Conservation (phyloP, 169 alveolate genomes). For the Pseudocohnilembus persalinus region DNA sequence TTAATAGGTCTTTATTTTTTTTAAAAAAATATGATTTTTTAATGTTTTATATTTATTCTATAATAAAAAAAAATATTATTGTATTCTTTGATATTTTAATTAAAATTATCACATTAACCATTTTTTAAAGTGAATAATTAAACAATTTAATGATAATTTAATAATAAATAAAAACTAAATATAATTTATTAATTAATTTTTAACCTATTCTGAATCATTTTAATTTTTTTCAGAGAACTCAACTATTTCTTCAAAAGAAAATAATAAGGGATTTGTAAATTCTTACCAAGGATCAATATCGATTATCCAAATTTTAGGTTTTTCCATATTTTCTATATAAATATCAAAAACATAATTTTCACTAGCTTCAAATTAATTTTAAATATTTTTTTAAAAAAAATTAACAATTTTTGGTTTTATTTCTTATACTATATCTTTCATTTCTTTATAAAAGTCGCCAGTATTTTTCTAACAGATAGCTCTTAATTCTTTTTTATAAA, state of each 20-base stretch:
- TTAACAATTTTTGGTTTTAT: not conserved
- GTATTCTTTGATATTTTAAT: too few relatives aligned
- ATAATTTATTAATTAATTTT: too few relatives aligned
- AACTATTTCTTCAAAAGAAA: not conserved
- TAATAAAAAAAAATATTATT: too few relatives aligned
- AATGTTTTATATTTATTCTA: too few relatives aligned
- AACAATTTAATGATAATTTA: too few relatives aligned
- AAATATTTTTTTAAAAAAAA: too few relatives aligned
- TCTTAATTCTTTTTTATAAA: not conserved
- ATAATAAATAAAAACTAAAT: too few relatives aligned
- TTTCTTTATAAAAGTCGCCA: not conserved
- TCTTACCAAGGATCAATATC: not conserved
- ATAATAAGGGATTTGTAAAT: not conserved
- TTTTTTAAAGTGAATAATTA: too few relatives aligned
- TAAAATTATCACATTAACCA: too few relatives aligned
- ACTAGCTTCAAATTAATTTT: not conserved
- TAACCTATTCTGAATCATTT: not conserved
- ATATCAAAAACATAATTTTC: not conserved
- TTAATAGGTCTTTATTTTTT: too few relatives aligned
- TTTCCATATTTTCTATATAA: not conserved
- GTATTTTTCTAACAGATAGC: not conserved
- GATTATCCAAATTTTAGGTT: not conserved
- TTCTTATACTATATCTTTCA: not conserved
- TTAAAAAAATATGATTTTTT: too few relatives aligned
- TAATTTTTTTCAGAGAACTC: not conserved